These are phyloP conservation scores for Mucor saturninus DNA, from an alignment of 371 early-diverging fungal genomes.

Conservation along the genomic window DNA sequence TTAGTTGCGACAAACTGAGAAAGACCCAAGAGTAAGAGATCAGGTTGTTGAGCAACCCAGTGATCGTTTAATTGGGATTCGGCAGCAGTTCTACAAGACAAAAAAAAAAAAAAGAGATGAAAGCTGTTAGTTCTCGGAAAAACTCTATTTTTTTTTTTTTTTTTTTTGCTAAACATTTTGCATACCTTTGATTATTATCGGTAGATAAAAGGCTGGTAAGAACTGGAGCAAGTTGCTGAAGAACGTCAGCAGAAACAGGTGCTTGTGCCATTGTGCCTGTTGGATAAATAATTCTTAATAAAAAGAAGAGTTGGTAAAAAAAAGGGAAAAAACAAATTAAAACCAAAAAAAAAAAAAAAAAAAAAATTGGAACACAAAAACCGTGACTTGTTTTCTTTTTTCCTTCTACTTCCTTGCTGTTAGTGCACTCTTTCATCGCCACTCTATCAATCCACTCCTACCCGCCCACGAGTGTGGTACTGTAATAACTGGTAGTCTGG, in stretches of 20 bases:
- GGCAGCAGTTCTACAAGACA: constrained; percentile 64
- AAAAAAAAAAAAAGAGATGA: neutral
- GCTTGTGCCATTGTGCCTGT: constrained; percentile 44
- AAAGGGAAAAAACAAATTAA: constrained; percentile 2
- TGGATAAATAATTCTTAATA: neutral
- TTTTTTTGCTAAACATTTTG: neutral
- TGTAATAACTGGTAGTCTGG: no score
- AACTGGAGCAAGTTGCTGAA: constrained; percentile 64
- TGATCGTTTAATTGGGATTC: constrained; percentile 75
- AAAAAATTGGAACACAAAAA: constrained; percentile 12
- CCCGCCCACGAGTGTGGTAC: no score
- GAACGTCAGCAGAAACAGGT: constrained; percentile 60
- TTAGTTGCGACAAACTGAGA: constrained; percentile 64
- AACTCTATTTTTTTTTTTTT: neutral
- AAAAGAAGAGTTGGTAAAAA: constrained; percentile 7
- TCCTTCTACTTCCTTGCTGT: neutral
- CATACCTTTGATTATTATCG: constrained; percentile 59
- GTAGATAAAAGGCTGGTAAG: constrained; percentile 63
- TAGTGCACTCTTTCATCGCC: no score
- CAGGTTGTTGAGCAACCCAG: constrained; percentile 74
- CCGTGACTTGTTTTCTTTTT: constrained; percentile 27
- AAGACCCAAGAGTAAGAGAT: constrained; percentile 70
- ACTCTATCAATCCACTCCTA: no score
- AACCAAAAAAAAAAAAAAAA: constrained; percentile 25
- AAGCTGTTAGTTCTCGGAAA: neutral